Conservation (phyloP, 208 protist genomes). For the Trypanosoma avium region DNA sequence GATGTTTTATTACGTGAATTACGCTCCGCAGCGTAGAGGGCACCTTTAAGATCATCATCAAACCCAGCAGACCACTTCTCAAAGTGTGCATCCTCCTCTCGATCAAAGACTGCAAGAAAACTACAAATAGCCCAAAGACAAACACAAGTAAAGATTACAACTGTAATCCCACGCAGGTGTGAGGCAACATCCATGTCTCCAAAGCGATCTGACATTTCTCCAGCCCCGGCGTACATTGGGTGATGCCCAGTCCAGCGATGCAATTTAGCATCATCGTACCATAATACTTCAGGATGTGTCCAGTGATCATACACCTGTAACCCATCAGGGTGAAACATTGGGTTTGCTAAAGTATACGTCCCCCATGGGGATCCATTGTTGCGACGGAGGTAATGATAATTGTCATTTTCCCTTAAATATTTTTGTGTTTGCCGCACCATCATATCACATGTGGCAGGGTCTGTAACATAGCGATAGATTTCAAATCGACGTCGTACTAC, state of each 20-base stretch:
- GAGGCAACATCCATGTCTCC: constrained; percentile 84
- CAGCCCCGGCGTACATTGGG: constrained; percentile 74
- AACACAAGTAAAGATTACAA: constrained; percentile 29
- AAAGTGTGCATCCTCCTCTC: constrained; percentile 61
- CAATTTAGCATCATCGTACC: constrained; percentile 91
- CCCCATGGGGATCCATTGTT: constrained; percentile 84
- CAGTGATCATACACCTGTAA: constrained; percentile 91
- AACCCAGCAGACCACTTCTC: constrained; percentile 69
- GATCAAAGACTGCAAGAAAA: constrained; percentile 45
- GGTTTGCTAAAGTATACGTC: constrained; percentile 82
- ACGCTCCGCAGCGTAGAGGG: constrained; percentile 81
- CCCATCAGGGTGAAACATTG: constrained; percentile 88
- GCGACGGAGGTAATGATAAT: constrained; percentile 78
- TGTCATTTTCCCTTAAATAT: constrained; percentile 87
- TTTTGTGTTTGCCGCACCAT: constrained; percentile 93
- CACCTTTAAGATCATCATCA: constrained; percentile 61
- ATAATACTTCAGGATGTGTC: constrained; percentile 90
- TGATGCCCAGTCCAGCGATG: constrained; percentile 85
- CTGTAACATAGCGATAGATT: constrained; percentile 88
- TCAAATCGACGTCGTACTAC: constrained; percentile 86
- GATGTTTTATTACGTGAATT: constrained; percentile 58
- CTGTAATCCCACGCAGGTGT: constrained; percentile 51
- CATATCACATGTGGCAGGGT: constrained; percentile 90
- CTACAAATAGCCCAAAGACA: constrained; percentile 55
- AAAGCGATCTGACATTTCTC: constrained; percentile 82